Percentiles rank a stretch among this genome's conserved stretches.
phyloP scores from a whole-genome alignment of 2,329 filamentous ascomycete species.

The Corinectria fuckeliana region DNA sequence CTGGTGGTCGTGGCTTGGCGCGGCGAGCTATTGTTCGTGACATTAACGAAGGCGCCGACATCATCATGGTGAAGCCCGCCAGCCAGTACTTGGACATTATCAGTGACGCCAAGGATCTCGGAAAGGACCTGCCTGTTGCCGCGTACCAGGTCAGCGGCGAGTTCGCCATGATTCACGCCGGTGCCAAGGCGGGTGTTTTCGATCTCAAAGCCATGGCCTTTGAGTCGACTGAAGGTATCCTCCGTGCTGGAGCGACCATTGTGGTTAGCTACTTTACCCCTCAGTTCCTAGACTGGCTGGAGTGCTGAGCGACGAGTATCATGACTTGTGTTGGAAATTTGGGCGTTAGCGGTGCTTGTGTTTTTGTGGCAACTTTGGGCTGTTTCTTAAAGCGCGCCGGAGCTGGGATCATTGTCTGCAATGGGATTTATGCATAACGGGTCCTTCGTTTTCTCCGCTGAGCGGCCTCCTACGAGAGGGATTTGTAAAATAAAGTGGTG shows the following conservation, averaged over 20 bases:
- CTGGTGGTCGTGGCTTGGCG: conserved; percentile 88
- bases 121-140: conserved; percentile 87
- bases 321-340: conserved; percentile 13
- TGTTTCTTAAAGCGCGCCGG: conserved; percentile 18
- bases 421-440: conserved; percentile 16
- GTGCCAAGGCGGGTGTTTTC: conserved; percentile 94
- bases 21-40: conserved; percentile 89
- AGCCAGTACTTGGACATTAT: conserved; percentile 97
- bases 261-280: conserved; percentile 95
- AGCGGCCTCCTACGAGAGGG: background rate
- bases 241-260: conserved; percentile 91
- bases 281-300: conserved; percentile 73
- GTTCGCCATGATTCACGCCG: conserved; percentile 97
- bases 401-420: conserved; percentile 11
- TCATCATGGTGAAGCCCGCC: conserved; percentile 99
- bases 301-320: conserved; percentile 48
- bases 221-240: conserved; percentile 90
- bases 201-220: conserved; percentile 94
- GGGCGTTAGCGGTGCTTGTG: conserved; percentile 24
- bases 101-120: conserved; percentile 93
- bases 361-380: conserved; percentile 20
- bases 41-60: conserved; percentile 91
- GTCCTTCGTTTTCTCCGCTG: conserved; percentile 5
- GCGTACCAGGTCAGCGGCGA: conserved; percentile 98
- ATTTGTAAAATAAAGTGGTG: conserved; percentile 6